These are phyloP conservation scores for Neurospora sp. DNA, from an alignment of 495 filamentous ascomycete species.

Conservation along the genomic window DNA sequence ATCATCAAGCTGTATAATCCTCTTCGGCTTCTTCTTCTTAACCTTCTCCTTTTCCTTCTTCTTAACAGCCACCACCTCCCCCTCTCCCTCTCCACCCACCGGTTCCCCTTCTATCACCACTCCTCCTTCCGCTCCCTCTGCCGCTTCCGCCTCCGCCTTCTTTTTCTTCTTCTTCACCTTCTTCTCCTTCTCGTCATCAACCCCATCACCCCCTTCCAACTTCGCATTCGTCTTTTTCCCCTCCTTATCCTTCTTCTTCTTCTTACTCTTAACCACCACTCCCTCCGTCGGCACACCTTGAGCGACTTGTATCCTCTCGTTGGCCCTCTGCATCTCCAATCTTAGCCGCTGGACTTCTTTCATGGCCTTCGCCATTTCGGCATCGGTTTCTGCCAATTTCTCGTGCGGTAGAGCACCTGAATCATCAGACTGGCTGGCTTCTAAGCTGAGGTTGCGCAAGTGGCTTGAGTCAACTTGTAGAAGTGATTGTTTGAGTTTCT, in stretches of 20 bases:
- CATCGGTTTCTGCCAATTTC: slow-evolving; percentile 54
- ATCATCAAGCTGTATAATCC: slow-evolving; percentile 17
- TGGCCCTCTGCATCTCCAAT: slow-evolving; percentile 83
- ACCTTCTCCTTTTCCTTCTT: slow-evolving; percentile 33
- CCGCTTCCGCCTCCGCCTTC: slow-evolving; percentile 12
- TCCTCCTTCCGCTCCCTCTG: slow-evolving; percentile 34
- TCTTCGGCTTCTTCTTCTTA: slow-evolving; percentile 42
- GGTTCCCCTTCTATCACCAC: neutral
- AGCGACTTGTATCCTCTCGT: slow-evolving; percentile 65
- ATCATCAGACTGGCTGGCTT: slow-evolving; percentile 24
- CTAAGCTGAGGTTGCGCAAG: slow-evolving; percentile 55
- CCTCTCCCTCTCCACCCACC: neutral
- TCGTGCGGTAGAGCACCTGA: slow-evolving; percentile 32
- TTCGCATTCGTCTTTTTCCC: slow-evolving; percentile 17
- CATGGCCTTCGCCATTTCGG: slow-evolving; percentile 76
- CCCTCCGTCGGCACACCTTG: slow-evolving; percentile 63
- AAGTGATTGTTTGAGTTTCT: slow-evolving; percentile 41
- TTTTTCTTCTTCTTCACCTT: slow-evolving; percentile 1
- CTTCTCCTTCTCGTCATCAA: slow-evolving; percentile 4
- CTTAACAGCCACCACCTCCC: slow-evolving; percentile 24
- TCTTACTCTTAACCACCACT: slow-evolving; percentile 69
- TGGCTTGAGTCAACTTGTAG: slow-evolving; percentile 80
- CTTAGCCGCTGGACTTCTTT: slow-evolving; percentile 75
- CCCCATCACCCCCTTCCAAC: neutral
- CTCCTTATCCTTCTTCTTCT: slow-evolving; percentile 35